Evolutionary conservation across 495 filamentous ascomycete genomes (phyloP).

Genomic region (Lepidopterella palustris): DNA sequence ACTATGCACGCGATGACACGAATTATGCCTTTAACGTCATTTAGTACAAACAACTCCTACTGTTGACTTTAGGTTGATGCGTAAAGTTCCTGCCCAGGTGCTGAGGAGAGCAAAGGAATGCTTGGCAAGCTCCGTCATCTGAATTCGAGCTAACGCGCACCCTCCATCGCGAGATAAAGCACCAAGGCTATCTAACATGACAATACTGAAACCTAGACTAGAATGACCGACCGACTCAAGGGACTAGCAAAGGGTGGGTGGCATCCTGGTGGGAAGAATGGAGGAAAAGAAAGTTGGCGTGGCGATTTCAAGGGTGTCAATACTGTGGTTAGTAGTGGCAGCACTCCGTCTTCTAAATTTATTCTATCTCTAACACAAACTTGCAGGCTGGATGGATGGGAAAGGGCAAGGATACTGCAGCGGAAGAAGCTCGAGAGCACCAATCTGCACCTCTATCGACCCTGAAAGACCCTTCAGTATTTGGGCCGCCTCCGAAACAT

Average conservation of each 20-base stretch:
- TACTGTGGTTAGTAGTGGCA: constrained; percentile 25
- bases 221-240: constrained; percentile 11
- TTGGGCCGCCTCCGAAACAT: constrained; percentile 79
- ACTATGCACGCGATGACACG: too few relatives aligned
- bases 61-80: too few relatives aligned
- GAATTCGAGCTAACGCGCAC: neutral
- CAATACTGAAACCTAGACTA: too few relatives aligned
- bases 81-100: too few relatives aligned
- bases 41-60: too few relatives aligned
- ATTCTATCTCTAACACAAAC: neutral
- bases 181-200: too few relatives aligned
- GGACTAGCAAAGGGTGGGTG: constrained; percentile 31
- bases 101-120: too few relatives aligned
- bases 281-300: constrained; percentile 28
- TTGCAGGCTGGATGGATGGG: constrained; percentile 37
- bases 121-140: too few relatives aligned
- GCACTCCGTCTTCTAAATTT: neutral
- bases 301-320: constrained; percentile 30
- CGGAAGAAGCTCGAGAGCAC: constrained; percentile 39
- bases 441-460: constrained; percentile 64
- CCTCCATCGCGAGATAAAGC: neutral
- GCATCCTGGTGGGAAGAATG: constrained; percentile 30
- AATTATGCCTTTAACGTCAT: too few relatives aligned
- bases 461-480: constrained; percentile 74
- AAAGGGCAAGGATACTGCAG: constrained; percentile 40